phyloP scores from a whole-genome alignment of 805 yeast genomes.

The Kuraishia ogatae region DNA sequence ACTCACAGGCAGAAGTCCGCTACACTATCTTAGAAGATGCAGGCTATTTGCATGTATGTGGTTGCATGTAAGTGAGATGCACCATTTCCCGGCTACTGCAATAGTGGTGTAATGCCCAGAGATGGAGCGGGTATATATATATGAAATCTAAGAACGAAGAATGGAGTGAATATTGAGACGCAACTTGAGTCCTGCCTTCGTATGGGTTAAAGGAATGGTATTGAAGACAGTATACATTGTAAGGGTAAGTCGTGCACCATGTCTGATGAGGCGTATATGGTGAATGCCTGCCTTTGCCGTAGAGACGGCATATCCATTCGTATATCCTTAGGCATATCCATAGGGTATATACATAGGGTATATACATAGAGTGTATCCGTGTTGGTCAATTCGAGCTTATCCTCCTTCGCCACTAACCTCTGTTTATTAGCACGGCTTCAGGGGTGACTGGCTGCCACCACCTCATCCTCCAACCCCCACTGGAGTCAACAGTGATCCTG shows the following conservation, averaged over 20 bases:
- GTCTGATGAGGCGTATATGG: not conserved
- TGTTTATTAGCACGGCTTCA: constrained; percentile 66
- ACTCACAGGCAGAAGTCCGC: no score
- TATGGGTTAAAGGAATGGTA: no score
- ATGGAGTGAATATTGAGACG: no score
- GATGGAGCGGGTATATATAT: no score
- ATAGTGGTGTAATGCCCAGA: not conserved
- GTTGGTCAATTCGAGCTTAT: not conserved
- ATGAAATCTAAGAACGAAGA: no score
- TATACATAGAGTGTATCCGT: no score
- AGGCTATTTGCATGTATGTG: not conserved
- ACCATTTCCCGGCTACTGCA: not conserved
- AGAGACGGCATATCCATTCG: no score
- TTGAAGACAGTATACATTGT: constrained; percentile 58
- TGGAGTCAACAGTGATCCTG: constrained; percentile 84
- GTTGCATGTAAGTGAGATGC: no score
- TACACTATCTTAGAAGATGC: not conserved
- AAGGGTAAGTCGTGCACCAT: constrained; percentile 30
- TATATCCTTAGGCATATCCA: no score
- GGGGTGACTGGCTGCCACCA: constrained; percentile 74
- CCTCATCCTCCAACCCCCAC: constrained; percentile 82
- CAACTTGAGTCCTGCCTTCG: no score
- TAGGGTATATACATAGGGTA: no score
- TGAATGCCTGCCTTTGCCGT: no score
- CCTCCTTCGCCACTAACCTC: not conserved